A percentile compares a stretch with the other conserved stretches of the same genome.
Conservation (phyloP, 2,329 filamentous ascomycete genomes). For the Ceratocystiopsis minuta region DNA sequence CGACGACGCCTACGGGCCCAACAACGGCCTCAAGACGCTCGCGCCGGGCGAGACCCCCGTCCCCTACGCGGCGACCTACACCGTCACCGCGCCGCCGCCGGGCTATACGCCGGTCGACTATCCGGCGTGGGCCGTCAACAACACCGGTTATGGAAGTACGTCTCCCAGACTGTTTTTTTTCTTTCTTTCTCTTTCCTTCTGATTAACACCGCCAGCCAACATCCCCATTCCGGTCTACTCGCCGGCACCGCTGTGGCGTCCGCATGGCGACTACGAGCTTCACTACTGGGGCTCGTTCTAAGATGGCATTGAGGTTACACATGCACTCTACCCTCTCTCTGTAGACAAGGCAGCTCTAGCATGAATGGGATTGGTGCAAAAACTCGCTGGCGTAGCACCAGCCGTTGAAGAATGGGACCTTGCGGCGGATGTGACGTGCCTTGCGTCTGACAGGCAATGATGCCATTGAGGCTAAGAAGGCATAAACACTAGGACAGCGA, state of each 20-base stretch:
- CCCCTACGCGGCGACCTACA: constrained; percentile 15
- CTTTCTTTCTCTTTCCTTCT: too few relatives aligned
- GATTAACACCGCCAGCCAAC: constrained; percentile 8
- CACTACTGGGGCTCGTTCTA: constrained; percentile 16
- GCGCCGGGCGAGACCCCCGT: constrained; percentile 5
- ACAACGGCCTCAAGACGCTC: constrained; percentile 8
- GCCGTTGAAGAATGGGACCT: too few relatives aligned
- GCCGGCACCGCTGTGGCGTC: constrained; percentile 16
- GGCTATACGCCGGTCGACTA: constrained; percentile 12
- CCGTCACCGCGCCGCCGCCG: constrained; percentile 15
- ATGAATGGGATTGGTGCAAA: too few relatives aligned
- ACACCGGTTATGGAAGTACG: constrained; percentile 16
- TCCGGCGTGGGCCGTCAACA: constrained; percentile 16
- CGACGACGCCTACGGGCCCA: constrained; percentile 12
- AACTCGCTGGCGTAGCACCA: too few relatives aligned
- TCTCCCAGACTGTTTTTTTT: not conserved
- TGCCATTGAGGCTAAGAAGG: too few relatives aligned
- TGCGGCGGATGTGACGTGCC: too few relatives aligned
- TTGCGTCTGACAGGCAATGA: too few relatives aligned
- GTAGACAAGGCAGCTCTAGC: too few relatives aligned
- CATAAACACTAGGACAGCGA: too few relatives aligned
- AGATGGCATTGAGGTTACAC: too few relatives aligned
- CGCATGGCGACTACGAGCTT: constrained; percentile 14
- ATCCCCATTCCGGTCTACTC: constrained; percentile 15
- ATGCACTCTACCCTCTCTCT: too few relatives aligned